Evolutionary conservation across 2,329 filamentous ascomycete genomes (phyloP).

Genomic region (Hawksworthiomyces lignivorus): DNA sequence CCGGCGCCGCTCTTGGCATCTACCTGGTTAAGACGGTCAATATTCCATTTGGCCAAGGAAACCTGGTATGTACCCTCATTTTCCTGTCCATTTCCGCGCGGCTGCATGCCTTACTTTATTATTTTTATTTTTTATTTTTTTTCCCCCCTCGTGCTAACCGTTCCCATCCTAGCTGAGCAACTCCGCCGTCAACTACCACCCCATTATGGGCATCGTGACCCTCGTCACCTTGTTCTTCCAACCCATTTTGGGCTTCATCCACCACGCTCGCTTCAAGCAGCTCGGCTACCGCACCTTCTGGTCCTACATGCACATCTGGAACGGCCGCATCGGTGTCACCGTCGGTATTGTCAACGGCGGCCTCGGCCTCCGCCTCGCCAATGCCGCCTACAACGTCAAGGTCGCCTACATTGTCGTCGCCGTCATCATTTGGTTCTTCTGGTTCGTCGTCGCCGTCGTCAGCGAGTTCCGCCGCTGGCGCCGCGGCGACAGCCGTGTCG

Average conservation of each 20-base stretch:
- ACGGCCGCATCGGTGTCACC: conserved; percentile 31
- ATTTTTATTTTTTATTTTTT: neutral
- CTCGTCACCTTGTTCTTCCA: conserved; percentile 32
- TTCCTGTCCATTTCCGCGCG: too few species aligned
- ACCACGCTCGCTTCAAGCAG: conserved; percentile 33
- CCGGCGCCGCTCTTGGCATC: conserved; percentile 35
- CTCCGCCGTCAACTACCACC: conserved; percentile 31
- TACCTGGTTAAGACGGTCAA: conserved; percentile 27
- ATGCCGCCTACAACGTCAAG: conserved; percentile 20
- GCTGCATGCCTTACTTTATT: too few species aligned
- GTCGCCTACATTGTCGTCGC: conserved; percentile 32
- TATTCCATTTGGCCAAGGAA: conserved; percentile 22
- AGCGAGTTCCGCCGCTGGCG: conserved; percentile 22
- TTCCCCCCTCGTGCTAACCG: neutral
- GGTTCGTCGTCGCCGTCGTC: conserved; percentile 26
- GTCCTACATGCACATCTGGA: conserved; percentile 35
- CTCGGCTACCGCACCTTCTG: conserved; percentile 30
- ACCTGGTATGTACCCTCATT: conserved; percentile 22
- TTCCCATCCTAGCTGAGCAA: conserved; percentile 21
- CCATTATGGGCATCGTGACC: conserved; percentile 38
- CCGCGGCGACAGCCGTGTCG: neutral
- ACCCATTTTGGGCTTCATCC: conserved; percentile 32
- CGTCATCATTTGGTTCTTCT: conserved; percentile 28
- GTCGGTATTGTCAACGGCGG: conserved; percentile 39
- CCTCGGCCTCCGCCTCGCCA: conserved; percentile 32